Base-by-base conservation (phyloP, 352 stramenopile species). In the Phytophthora crassamura region DNA sequence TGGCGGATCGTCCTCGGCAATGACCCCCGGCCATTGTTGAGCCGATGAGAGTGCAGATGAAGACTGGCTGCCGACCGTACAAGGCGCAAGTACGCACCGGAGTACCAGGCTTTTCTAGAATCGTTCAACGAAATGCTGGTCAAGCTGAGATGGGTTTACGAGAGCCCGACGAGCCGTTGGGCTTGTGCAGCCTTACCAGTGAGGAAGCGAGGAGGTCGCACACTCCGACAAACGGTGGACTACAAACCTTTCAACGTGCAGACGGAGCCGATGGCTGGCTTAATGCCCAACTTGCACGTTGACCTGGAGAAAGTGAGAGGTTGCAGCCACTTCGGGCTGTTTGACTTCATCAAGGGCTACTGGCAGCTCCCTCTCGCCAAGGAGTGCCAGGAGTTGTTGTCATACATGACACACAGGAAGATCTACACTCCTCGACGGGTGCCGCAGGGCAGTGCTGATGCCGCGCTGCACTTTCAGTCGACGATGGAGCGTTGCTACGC, bases 391-490 rank as follows among this genome's bases (percentile, higher is more conserved):
- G 25, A 46, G 28, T n/a, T 35, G 43, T 18, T 63, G 14, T 46
- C 36, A 2, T 63, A 70, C 54, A 57, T 47, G 49, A 57, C 49
- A 15, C 25, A 35, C 5, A 22, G 36, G 22, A 47, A 25, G 15
- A 40, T 57, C 3, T 58, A 32, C 38, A 58, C 50, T 12, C 63
- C 62, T 7, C 67, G n/a, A 5, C 28, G 64, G 11, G 69, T 80
- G 30, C 58, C 48, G 0, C 72, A 80, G 55, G 72, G 67, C 22
- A 48, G 38, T 39, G 18, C 25, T 15, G 51, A 59, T 53, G 22
- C 34, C 56, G 63, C 36, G 25, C 16, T 77, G 2, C 45, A 69
- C 18, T 77, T 74, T 32, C 62, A 77, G 40, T 14, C 30, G 3
- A 56, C 42, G 1, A 64, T 64, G 47, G 43, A 55, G n/a, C 14